Evolutionary conservation across 495 filamentous ascomycete genomes (phyloP).

Genomic region (Lophiotrema nucula): DNA sequence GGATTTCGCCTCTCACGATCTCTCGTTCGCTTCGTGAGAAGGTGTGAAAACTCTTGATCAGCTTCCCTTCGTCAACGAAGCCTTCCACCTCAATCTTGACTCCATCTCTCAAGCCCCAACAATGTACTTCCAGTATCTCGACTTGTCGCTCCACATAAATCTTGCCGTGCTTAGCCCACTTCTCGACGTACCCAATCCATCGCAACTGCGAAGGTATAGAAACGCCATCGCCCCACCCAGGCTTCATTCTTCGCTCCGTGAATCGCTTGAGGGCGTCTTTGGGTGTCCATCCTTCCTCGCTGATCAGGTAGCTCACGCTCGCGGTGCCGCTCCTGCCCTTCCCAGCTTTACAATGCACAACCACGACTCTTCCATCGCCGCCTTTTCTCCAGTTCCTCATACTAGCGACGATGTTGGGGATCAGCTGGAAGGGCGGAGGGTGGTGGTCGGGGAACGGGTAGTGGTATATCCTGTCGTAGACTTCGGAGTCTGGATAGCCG

Average conservation of each 20-base stretch:
- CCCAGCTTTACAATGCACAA: slow-evolving; percentile 96
- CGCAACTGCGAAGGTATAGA: slow-evolving; percentile 88
- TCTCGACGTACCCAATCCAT: slow-evolving; percentile 86
- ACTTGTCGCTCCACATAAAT: slow-evolving; percentile 78
- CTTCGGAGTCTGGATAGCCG: slow-evolving; percentile 86
- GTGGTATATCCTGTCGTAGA: slow-evolving; percentile 78
- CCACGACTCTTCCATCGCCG: slow-evolving; percentile 64
- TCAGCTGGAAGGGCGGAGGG: slow-evolving; percentile 85
- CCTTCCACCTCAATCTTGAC: slow-evolving; percentile 86
- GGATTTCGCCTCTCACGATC: slow-evolving; percentile 51
- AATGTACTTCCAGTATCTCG: slow-evolving; percentile 83
- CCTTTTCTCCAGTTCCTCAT: slow-evolving; percentile 83
- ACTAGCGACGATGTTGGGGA: slow-evolving; percentile 82
- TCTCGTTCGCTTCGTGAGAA: slow-evolving; percentile 73
- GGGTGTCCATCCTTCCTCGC: slow-evolving; percentile 80
- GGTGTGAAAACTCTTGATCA: slow-evolving; percentile 77
- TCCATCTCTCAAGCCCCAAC: slow-evolving; percentile 84
- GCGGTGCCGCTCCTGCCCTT: slow-evolving; percentile 93
- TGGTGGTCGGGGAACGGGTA: slow-evolving; percentile 98
- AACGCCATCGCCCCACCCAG: slow-evolving; percentile 84
- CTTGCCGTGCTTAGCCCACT: slow-evolving; percentile 75
- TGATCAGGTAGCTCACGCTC: slow-evolving; percentile 82
- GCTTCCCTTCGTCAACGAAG: slow-evolving; percentile 81
- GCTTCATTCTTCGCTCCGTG: slow-evolving; percentile 84
- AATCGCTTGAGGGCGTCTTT: slow-evolving; percentile 78